Evolutionary conservation across 208 protist species (phyloP), one percentile per base, ranked within the genome.

Genomic region (Novymonas esmeraldas): DNA sequence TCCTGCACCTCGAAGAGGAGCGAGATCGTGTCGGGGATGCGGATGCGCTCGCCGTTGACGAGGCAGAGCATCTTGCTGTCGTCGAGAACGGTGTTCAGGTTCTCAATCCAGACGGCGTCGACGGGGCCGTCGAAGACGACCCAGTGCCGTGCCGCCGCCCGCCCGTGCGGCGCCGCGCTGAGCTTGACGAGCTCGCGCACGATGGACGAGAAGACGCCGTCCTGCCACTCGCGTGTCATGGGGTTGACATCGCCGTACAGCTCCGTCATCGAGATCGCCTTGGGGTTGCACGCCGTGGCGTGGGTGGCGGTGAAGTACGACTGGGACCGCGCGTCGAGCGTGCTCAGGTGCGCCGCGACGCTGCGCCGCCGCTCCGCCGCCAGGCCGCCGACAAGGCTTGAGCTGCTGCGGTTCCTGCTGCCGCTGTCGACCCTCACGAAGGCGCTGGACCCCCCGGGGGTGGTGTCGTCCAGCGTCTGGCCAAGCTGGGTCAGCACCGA

Each of bases 1-100:
- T 99, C 95, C 65, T 99, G 93, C n/a, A 99, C 98, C 75, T 99
- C 98, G 78, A 99, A 99, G 60, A 99, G 89, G 46, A 99, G 82
- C 42, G 93, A 85, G 63, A 97, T 90, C 18, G 85, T 92, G 44
- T 84, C 75, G 16, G 85, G 94, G 31, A 99, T 84, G 66, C 95
- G 96, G 55, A 99, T 98, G 55, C 97, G 92, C 79, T 99, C 97
- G 22, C 97, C 94, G 75, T 95, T 98, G 20, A 98, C 85, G 13
- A 99, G 88, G 75, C 97, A 99, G 16, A 99, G 91, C 85, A 98
- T 97, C 79, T 98, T 98, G 86, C 97, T 98, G 79, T 99, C 98
- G 76, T 99, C 98, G 2, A 99, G 87, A 9, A 99, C 98, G 11
- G 98, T 99, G 84, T 99, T 99, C 83, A 99, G 88, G 73, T 97